Percentiles rank a stretch among this genome's conserved stretches.
Conservation (phyloP, 2,329 filamentous ascomycete genomes). For the Plectosphaerella plurivora region DNA sequence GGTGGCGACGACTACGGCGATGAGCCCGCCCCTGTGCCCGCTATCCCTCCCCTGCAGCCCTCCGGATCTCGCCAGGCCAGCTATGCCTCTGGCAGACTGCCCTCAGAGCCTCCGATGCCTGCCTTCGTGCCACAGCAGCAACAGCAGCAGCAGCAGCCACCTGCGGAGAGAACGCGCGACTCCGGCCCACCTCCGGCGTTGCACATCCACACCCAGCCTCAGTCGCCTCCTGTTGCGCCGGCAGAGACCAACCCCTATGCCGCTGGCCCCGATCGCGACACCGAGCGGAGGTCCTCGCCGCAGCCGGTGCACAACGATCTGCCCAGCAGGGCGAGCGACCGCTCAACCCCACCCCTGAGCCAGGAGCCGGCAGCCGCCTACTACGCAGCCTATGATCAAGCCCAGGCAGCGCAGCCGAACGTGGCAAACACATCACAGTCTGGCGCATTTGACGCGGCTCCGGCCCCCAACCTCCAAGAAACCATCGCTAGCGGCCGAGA, state of each 20-base stretch:
- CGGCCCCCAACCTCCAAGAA: too few species aligned
- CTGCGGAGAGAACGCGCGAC: slow-evolving; percentile 12
- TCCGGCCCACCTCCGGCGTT: slow-evolving; percentile 21
- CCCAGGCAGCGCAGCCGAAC: too few species aligned
- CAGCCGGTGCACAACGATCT: neutral
- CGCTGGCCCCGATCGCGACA: neutral
- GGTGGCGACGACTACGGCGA: slow-evolving; percentile 65
- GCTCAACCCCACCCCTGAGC: too few species aligned
- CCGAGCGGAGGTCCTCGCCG: neutral
- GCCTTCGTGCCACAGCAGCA: neutral
- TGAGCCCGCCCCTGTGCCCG: slow-evolving; percentile 35
- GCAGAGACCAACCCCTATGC: neutral
- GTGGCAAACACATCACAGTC: too few species aligned
- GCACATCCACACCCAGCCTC: slow-evolving; percentile 22
- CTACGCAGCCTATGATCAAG: too few species aligned
- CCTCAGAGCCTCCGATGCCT: slow-evolving; percentile 23
- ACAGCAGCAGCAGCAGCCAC: neutral
- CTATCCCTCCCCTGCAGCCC: slow-evolving; percentile 16
- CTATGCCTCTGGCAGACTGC: slow-evolving; percentile 19
- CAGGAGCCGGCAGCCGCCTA: too few species aligned
- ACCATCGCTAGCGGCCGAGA: too few species aligned
- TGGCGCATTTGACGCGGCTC: too few species aligned
- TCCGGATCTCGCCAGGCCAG: slow-evolving; percentile 11
- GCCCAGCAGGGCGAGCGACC: too few species aligned
- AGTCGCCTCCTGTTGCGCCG: neutral